Percentiles rank a stretch among this genome's conserved stretches.
Conservation (phyloP, 2,329 filamentous ascomycete genomes). For the Domatiomyces globalis region DNA sequence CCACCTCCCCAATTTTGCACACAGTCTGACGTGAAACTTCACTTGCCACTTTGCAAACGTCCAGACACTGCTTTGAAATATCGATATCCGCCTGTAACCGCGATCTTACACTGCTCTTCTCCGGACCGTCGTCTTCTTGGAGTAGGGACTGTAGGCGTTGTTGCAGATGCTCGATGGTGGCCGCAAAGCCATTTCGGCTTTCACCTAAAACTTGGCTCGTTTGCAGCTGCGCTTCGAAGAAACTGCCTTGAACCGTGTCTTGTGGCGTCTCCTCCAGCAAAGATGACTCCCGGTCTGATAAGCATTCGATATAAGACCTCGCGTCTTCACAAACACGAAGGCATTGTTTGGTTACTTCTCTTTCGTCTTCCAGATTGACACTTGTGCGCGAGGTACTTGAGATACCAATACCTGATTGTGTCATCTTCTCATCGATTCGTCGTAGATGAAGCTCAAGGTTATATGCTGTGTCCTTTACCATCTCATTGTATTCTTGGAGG, state of each 20-base stretch:
- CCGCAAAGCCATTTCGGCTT: conserved; percentile 22
- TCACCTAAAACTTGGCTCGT: conserved; percentile 22
- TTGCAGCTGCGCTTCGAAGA: conserved; percentile 24
- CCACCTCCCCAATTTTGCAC: conserved; percentile 25
- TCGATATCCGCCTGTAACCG: conserved; percentile 25
- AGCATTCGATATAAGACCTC: conserved; percentile 23
- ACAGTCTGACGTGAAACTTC: conserved; percentile 23
- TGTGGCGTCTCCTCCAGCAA: conserved; percentile 12
- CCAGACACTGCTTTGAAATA: conserved; percentile 25
- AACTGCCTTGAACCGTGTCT: conserved; percentile 4
- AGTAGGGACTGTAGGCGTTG: conserved; percentile 21
- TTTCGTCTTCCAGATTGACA: conserved; percentile 26
- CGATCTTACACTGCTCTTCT: conserved; percentile 18
- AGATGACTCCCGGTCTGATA: conserved; percentile 20
- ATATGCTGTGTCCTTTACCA: conserved; percentile 26
- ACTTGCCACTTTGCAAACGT: conserved; percentile 26
- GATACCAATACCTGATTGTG: conserved; percentile 12
- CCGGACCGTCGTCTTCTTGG: conserved; percentile 10
- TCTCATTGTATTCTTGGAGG: conserved; percentile 27
- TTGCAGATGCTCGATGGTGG: conserved; percentile 23
- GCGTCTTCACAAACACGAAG: conserved; percentile 29
- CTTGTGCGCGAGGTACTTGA: conserved; percentile 11
- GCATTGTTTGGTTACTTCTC: conserved; percentile 26
- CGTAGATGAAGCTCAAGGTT: conserved; percentile 24
- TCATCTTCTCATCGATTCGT: conserved; percentile 26